Percentiles rank a stretch among this genome's conserved stretches.
Evolutionary conservation across 1,284 basidiomycete genomes (phyloP).

Genomic region (Austroboletus niveus): DNA sequence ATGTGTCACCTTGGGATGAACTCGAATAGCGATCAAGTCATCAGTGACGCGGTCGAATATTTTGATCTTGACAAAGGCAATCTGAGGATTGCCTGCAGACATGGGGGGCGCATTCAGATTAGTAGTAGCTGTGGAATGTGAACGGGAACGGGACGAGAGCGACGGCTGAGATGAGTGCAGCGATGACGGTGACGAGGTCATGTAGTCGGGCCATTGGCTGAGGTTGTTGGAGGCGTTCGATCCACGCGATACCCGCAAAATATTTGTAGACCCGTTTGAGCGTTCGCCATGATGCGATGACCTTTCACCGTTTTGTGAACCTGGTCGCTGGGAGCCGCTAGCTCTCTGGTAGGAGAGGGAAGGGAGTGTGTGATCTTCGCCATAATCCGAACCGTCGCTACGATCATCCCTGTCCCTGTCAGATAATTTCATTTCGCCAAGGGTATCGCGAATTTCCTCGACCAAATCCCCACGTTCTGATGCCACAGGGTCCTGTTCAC

Average conservation of each 20-base stretch:
- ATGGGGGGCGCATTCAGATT: slow-evolving; percentile 67
- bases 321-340: slow-evolving; percentile 41
- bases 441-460: slow-evolving; percentile 42
- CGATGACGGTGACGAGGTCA: slow-evolving; percentile 42
- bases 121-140: slow-evolving; percentile 50
- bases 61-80: slow-evolving; percentile 96
- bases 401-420: slow-evolving; percentile 35
- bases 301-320: slow-evolving; percentile 37
- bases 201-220: slow-evolving; percentile 31
- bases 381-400: slow-evolving; percentile 61
- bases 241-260: slow-evolving; percentile 23
- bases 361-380: slow-evolving; percentile 51
- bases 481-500: slow-evolving; percentile 31
- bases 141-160: slow-evolving; percentile 48
- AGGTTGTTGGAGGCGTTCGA: slow-evolving; percentile 22
- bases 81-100: slow-evolving; percentile 70
- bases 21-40: slow-evolving; percentile 96
- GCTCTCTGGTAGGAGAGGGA: slow-evolving; percentile 9
- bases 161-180: slow-evolving; percentile 50
- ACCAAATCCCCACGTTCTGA: slow-evolving; percentile 27
- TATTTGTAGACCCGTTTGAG: slow-evolving; percentile 18
- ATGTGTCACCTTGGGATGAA: slow-evolving; percentile 89
- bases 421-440: slow-evolving; percentile 46
- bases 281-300: slow-evolving; percentile 27
- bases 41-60: slow-evolving; percentile 91